Conservation (phyloP, 495 filamentous ascomycete species). For the Bryoglossum gracile region DNA sequence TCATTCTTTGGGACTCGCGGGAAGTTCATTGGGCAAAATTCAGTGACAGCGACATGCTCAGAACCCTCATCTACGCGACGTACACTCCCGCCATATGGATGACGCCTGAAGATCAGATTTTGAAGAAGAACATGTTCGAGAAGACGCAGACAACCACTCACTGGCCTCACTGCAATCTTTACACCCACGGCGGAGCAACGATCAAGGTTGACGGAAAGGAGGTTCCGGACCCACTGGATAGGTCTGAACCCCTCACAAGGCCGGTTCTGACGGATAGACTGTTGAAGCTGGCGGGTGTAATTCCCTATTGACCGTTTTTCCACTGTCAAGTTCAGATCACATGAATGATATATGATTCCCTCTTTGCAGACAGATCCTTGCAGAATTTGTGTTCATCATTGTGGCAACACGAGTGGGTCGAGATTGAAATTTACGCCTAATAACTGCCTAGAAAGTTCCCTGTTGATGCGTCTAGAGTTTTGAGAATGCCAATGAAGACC, state of each 20-base stretch:
- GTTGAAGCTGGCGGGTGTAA: slow-evolving; percentile 4
- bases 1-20: slow-evolving; percentile 38
- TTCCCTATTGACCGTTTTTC: slow-evolving; percentile 2
- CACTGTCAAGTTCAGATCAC: too few species aligned
- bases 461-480: too few species aligned
- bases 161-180: slow-evolving; percentile 35
- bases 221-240: background rate
- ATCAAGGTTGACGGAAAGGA: background rate
- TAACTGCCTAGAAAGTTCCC: too few species aligned
- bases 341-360: too few species aligned
- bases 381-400: too few species aligned
- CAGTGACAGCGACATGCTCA: background rate
- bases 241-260: background rate
- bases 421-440: too few species aligned
- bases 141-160: slow-evolving; percentile 32
- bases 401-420: too few species aligned
- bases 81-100: slow-evolving; percentile 32
- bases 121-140: slow-evolving; percentile 33
- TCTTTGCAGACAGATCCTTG: too few species aligned
- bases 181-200: background rate
- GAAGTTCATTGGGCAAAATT: slow-evolving; percentile 28
- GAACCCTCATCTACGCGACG: background rate
- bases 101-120: slow-evolving; percentile 25
- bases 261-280: background rate
- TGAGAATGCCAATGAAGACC: too few species aligned